Evolutionary conservation across 345 rosid genomes (phyloP), one percentile per base, ranked within the genome.

Genomic region (Eucalyptus victrix): DNA sequence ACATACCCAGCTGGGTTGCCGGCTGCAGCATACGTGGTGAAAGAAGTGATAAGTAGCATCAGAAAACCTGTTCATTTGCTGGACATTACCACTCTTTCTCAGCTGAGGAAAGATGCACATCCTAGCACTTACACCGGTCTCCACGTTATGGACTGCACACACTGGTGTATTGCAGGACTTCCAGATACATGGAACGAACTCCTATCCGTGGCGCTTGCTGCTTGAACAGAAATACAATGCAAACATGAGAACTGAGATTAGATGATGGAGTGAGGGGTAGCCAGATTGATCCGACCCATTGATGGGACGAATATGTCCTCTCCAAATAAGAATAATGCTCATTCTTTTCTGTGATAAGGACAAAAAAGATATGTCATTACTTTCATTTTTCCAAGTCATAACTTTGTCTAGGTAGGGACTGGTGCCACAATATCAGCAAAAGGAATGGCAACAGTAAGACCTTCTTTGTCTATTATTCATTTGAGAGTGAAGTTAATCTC

Each of bases 31-130:
- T 32, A 49, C 5, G 94, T 92, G 42, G 87, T 95, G 86, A 92
- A 94, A 89, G 92, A 93, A 19, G 95, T 92, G 51, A 26, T 93
- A 23, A 91, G 90, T 11, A 89, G 87, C 12, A 92, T 94, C 47
- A 90, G 88, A 89, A 94, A 94, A 56, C 94, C 95, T 6, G 95
- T 94, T 56, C 94, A 93, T 89, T 91, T 94, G 92, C 92, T 96
- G 10, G 93, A 96, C 58, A 94, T 96, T 89, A 96, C 97, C n/a
- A 88, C 91, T 21, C 93, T 95, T 7, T 96, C 98, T 21, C 94
- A 95, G 89, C 92, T 95, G 30, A 94, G 98, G 90, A 96, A 96
- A 88, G 98, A 96, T 90, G 98, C 92, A 86, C 98, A 95, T 89
- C 95, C 98, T 4, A 69, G 93, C 90, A 87, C 92, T 34, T 88